Base-by-base conservation (phyloP, 805 yeast genomes). In the Priceomyces fermenticarens region DNA sequence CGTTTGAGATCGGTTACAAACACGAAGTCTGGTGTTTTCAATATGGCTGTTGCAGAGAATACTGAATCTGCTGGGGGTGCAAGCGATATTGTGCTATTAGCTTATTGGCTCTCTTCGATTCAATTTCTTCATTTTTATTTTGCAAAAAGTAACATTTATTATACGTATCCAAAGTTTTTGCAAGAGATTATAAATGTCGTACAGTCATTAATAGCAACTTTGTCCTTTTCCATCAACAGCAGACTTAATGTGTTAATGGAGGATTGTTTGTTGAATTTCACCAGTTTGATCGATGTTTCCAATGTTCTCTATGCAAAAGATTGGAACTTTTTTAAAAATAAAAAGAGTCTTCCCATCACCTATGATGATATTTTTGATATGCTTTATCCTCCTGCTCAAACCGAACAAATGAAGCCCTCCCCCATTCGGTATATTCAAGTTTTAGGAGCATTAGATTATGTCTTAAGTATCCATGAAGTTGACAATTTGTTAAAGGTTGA, bases 91-190 rank as follows among this genome's bases (percentile, higher is more conserved):
- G 85, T 85, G 12, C 56, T 74, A 31, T 73, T 83, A 46, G 83
- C 95, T 38, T 91, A 88, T 58, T 93, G 98, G 98, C 75, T 93
- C 29, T 81, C 96, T 3, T 83, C 85, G 17, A 58, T 85, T 34
- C 85, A 86, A 44, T 81, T 86, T 49, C 64, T 91, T 38, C 82
- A 84, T 53, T 91, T 85, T 59, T 91, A 88, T 60, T 56, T 91
- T 27, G 67, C 78, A 32, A 80, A 85, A 45, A 93, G 85, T 53
- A 61, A 65, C 0, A 72, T 83, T 39, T 81, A 78, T 57, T 53
- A 59, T 15, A 65, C 64, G 36, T 76, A 80, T 45, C 88, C 90
- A 2, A 56, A 63, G 11, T 63, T 81, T 25, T 57, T 85, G 37
- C 88, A 83, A 53, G 88, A 81, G 59, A 79, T 32, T 81, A 81